These are phyloP conservation scores for Helianthus tuberosus DNA, from an alignment of 129 eudicot genomes.

Conservation along the genomic window DNA sequence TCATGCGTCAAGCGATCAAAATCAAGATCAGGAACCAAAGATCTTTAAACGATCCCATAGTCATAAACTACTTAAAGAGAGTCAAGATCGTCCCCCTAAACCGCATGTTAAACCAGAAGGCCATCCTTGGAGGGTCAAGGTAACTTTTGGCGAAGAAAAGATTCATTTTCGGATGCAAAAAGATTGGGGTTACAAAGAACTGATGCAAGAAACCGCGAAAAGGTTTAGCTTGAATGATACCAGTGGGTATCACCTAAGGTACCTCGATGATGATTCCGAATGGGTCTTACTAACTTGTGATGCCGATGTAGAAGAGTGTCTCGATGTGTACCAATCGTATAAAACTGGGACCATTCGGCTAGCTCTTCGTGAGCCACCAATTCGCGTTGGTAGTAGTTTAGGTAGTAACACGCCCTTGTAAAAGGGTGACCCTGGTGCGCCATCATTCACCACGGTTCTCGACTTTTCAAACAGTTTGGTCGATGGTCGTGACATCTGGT, in stretches of 20 bases:
- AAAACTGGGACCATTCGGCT: slow-evolving; percentile 66
- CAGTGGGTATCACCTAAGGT: slow-evolving; percentile 58
- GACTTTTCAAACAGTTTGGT: background rate
- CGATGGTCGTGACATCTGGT: background rate
- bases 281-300: slow-evolving; percentile 91
- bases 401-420: slow-evolving; percentile 57
- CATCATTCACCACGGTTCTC: slow-evolving; percentile 5
- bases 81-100: slow-evolving; percentile 39
- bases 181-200: slow-evolving; percentile 59
- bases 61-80: slow-evolving; percentile 44
- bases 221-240: slow-evolving; percentile 61
- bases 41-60: slow-evolving; percentile 59
- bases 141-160: slow-evolving; percentile 75
- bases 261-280: slow-evolving; percentile 91
- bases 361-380: slow-evolving; percentile 43
- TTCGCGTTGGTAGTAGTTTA: slow-evolving; percentile 61
- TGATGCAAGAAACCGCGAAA: slow-evolving; percentile 58
- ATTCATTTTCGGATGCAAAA: slow-evolving; percentile 72
- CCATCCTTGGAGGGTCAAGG: slow-evolving; percentile 61
- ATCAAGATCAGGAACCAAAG: slow-evolving; percentile 39
- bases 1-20: slow-evolving; percentile 37
- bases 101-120: slow-evolving; percentile 33
- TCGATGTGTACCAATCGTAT: slow-evolving; percentile 63
- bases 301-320: slow-evolving; percentile 86
- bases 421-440: slow-evolving; percentile 22